Evolutionary conservation across 2,329 filamentous ascomycete species (phyloP).

Genomic region (Arthrobotrys iridis): DNA sequence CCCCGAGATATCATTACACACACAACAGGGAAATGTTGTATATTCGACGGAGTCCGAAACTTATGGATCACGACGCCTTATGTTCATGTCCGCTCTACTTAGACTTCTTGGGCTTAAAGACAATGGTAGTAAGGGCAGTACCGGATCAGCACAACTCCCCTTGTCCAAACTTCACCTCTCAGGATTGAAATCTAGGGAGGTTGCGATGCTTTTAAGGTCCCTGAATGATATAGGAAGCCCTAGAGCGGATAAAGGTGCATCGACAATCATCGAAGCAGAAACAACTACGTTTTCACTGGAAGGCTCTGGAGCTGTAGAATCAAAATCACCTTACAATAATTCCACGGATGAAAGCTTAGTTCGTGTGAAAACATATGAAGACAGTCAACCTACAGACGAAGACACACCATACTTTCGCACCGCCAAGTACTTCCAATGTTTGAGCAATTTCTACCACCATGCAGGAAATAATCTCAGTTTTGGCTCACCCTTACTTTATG

Average conservation of each 20-base stretch:
- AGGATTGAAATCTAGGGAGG: constrained; percentile 71
- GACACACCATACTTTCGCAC: constrained; percentile 82
- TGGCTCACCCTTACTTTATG: constrained; percentile 82
- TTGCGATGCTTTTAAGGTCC: constrained; percentile 71
- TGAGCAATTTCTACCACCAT: constrained; percentile 62
- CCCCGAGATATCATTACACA: constrained; percentile 71
- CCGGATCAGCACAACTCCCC: constrained; percentile 64
- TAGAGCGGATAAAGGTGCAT: no score
- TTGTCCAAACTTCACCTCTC: constrained; percentile 86
- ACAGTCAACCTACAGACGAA: constrained; percentile 67
- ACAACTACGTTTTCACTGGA: constrained; percentile 11
- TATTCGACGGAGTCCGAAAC: constrained; percentile 74
- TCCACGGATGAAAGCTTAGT: no score
- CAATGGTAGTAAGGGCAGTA: constrained; percentile 66
- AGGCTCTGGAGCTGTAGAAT: background rate
- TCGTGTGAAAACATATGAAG: constrained; percentile 76
- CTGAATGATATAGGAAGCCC: background rate
- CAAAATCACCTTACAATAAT: constrained; percentile 69
- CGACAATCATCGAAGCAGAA: background rate
- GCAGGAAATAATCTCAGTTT: constrained; percentile 66
- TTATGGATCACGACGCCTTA: constrained; percentile 75
- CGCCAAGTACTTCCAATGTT: constrained; percentile 19
- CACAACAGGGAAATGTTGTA: constrained; percentile 59
- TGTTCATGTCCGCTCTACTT: constrained; percentile 82
- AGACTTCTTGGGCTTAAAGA: constrained; percentile 83